Conservation (phyloP, 441 rosid species). For the Populus hybrid region DNA sequence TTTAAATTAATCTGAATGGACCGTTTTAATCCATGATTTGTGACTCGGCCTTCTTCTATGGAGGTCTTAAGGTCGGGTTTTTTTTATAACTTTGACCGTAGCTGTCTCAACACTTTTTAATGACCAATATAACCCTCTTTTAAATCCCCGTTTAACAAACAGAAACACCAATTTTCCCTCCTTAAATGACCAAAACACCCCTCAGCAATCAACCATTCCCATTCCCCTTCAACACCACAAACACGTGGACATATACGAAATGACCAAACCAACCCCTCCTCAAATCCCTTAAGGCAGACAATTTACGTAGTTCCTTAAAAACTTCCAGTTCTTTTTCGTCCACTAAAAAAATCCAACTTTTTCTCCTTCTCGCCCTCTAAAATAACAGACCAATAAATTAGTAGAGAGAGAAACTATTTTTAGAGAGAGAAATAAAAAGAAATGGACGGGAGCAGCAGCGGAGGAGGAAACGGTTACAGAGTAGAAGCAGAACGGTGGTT, state of each 20-base stretch:
- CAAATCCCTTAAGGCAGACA: too few relatives aligned
- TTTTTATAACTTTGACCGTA: too few relatives aligned
- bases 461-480: conserved; percentile 39
- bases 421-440: conserved; percentile 8
- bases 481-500: conserved; percentile 83
- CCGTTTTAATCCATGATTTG: too few relatives aligned
- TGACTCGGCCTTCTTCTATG: too few relatives aligned
- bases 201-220: background rate
- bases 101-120: background rate
- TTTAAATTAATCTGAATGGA: too few relatives aligned
- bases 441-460: conserved; percentile 16
- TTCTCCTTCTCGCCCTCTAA: background rate
- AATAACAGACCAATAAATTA: background rate
- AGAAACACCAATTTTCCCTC: background rate
- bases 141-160: background rate
- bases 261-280: background rate
- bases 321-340: conserved; percentile 17
- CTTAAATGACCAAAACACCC: background rate
- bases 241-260: background rate
- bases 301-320: background rate
- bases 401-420: background rate
- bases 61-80: too few relatives aligned
- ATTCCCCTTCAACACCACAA: background rate
- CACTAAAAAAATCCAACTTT: background rate
- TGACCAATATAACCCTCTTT: background rate